Conservation (phyloP, 441 rosid genomes). For the Rhodomyrtus psidioides region DNA sequence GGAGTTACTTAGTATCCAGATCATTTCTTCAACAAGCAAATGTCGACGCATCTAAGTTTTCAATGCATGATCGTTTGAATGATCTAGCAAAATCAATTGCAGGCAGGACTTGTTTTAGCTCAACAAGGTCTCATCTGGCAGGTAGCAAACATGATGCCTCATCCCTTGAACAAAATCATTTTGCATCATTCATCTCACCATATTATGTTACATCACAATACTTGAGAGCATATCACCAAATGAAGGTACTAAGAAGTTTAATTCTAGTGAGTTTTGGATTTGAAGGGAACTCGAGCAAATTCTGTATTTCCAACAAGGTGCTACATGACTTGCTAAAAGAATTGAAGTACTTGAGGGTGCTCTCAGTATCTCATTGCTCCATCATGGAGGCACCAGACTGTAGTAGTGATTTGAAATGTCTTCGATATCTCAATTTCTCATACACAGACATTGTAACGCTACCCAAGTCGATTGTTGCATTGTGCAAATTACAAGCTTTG, state of each 20-base stretch:
- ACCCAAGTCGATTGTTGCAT: no score
- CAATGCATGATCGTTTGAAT: background rate
- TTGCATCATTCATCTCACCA: background rate
- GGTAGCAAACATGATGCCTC: background rate
- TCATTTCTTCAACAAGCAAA: background rate
- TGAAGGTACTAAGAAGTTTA: background rate
- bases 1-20: background rate
- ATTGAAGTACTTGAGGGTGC: no score
- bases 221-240: background rate
- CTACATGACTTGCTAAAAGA: no score
- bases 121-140: accelerated
- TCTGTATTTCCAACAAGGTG: background rate
- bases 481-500: background rate
- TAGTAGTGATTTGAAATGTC: no score
- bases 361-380: no score
- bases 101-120: background rate
- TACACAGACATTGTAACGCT: no score
- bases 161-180: background rate
- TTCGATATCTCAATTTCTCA: no score
- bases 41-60: background rate
- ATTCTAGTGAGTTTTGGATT: accelerated
- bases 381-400: no score
- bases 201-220: accelerated
- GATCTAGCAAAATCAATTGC: background rate
- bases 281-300: accelerated